These are phyloP conservation scores for Quercus tomentella DNA, from an alignment of 331 rosid genomes.

Conservation along the genomic window DNA sequence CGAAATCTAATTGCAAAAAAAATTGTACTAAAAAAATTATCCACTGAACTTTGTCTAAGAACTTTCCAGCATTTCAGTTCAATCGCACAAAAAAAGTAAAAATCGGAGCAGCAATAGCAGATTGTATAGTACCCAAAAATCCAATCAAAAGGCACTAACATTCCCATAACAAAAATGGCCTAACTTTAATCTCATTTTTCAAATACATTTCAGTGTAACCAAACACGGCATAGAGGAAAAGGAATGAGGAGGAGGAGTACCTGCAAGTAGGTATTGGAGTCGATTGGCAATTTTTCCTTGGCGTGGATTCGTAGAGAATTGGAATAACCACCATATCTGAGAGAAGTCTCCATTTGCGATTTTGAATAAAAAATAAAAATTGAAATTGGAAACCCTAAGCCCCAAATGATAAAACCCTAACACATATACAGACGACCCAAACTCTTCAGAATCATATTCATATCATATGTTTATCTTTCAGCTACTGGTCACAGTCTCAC, in stretches of 20 bases:
- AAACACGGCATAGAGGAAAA: not conserved
- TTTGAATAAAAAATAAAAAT: no score
- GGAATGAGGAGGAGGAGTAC: slow-evolving; percentile 22
- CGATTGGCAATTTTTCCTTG: slow-evolving; percentile 59
- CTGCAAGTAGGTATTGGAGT: slow-evolving; percentile 71
- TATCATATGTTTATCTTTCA: not conserved
- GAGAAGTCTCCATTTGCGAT: slow-evolving; percentile 73
- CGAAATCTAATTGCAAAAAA: no score
- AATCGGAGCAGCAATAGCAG: not conserved
- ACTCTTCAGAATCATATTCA: no score
- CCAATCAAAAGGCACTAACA: not conserved
- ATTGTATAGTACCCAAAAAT: not conserved
- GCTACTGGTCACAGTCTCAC: not conserved
- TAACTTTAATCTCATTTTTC: not conserved
- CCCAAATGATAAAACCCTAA: not conserved
- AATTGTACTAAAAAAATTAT: not conserved
- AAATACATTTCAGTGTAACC: not conserved
- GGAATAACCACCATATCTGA: slow-evolving; percentile 65
- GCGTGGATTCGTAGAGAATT: slow-evolving; percentile 72
- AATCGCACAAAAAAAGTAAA: not conserved
- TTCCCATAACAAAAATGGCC: not conserved
- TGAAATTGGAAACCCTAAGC: not conserved
- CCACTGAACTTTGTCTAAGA: not conserved
- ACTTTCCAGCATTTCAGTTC: not conserved
- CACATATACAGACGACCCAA: no score